Evolutionary conservation across 73 alveolate genomes (phyloP).

Genomic region (Tetrahymena elliotti): DNA sequence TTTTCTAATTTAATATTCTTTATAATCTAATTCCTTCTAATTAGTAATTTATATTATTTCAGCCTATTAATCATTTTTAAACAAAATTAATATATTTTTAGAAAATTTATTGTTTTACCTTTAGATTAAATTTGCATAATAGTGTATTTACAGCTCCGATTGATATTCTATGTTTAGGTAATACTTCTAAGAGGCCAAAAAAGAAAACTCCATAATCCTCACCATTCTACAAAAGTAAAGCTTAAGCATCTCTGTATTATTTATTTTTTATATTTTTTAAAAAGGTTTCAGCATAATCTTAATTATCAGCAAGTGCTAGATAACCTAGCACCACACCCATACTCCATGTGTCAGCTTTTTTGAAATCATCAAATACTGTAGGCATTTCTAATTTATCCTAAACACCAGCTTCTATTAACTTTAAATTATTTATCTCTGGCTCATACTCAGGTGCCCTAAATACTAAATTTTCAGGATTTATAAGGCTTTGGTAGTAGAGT

Average conservation of each 20-base stretch:
- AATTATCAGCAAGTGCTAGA: not conserved
- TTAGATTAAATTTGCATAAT: not conserved
- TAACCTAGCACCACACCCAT: not conserved
- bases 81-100: not conserved
- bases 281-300: not conserved
- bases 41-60: not conserved
- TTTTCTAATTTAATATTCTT: not conserved
- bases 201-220: not conserved
- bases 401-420: not conserved
- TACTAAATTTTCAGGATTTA: not conserved
- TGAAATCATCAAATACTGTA: not conserved
- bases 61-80: not conserved
- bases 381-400: not conserved
- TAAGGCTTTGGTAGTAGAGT: not conserved
- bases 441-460: not conserved
- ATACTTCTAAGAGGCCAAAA: not conserved
- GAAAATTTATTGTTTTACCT: not conserved
- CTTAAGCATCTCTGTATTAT: not conserved
- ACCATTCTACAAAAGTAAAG: not conserved
- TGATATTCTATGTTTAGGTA: not conserved
- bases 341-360: not conserved
- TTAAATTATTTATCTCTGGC: not conserved
- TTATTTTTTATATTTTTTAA: not conserved
- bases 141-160: not conserved
- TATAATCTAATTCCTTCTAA: not conserved